Percentiles rank a stretch among this genome's conserved stretches.
Evolutionary conservation across 2,329 filamentous ascomycete species (phyloP).

Genomic region (Leptographium procerum): DNA sequence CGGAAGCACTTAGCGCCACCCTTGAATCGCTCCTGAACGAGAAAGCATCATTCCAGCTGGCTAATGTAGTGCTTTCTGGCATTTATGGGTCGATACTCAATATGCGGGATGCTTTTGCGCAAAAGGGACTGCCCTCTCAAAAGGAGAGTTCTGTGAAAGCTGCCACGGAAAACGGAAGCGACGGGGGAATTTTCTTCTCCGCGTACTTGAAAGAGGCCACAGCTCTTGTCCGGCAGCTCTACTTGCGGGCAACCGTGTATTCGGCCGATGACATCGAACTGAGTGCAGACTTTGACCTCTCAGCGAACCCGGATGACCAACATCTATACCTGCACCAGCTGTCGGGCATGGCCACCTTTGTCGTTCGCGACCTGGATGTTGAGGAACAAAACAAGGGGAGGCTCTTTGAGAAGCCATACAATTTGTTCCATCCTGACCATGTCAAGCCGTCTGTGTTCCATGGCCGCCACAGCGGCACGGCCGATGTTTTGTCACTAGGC

Average conservation of each 20-base stretch:
- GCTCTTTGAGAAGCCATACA: conserved; percentile 16
- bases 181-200: conserved; percentile 15
- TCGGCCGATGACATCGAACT: neutral
- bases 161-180: too few relatives aligned
- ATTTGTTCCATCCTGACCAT: conserved; percentile 13
- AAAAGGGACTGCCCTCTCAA: conserved; percentile 7
- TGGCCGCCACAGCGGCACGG: conserved; percentile 7
- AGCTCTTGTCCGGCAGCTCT: conserved; percentile 27
- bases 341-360: conserved; percentile 18
- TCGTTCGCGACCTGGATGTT: conserved; percentile 17
- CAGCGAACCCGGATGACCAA: neutral
- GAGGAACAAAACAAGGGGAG: conserved; percentile 15
- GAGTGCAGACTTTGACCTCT: conserved; percentile 13
- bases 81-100: conserved; percentile 20
- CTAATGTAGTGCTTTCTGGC: conserved; percentile 26
- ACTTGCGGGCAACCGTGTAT: conserved; percentile 24
- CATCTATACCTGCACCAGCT: conserved; percentile 16
- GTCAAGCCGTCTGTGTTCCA: conserved; percentile 10
- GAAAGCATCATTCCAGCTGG: conserved; percentile 21
- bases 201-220: conserved; percentile 28
- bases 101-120: conserved; percentile 26
- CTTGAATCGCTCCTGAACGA: conserved; percentile 24
- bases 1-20: conserved; percentile 15
- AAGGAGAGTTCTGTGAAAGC: neutral
- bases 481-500: conserved; percentile 16